Evolutionary conservation across 345 rosid genomes (phyloP).

Genomic region (Schrenkiella parvula): DNA sequence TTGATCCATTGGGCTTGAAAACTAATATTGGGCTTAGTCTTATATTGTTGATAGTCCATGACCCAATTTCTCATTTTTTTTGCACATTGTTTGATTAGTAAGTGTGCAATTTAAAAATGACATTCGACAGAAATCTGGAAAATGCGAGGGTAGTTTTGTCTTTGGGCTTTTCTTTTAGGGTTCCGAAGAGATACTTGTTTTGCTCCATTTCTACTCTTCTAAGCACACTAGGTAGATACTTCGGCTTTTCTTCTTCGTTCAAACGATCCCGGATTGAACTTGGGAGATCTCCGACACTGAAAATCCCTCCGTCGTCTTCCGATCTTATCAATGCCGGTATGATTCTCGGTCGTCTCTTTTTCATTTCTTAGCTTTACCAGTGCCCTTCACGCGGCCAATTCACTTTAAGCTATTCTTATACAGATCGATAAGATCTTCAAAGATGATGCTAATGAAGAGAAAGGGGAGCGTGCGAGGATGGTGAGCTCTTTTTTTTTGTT

Average conservation of each 20-base stretch:
- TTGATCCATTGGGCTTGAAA: neutral
- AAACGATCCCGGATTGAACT: constrained; percentile 9
- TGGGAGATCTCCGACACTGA: constrained; percentile 7
- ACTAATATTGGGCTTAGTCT: neutral
- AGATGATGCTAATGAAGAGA: constrained; percentile 94
- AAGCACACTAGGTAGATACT: neutral
- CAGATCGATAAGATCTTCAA: constrained; percentile 71
- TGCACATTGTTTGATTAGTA: no score
- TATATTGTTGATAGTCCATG: neutral
- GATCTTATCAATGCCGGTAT: constrained; percentile 32
- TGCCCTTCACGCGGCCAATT: neutral
- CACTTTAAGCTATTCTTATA: neutral
- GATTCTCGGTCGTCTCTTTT: neutral
- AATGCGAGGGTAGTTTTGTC: constrained; percentile 17
- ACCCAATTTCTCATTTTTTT: neutral
- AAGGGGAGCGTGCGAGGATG: constrained; percentile 96
- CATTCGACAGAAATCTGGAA: neutral
- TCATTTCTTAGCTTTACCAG: neutral
- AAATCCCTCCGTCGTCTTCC: neutral
- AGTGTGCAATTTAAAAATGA: neutral
- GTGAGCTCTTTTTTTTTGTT: constrained; percentile 36
- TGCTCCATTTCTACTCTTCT: constrained; percentile 8
- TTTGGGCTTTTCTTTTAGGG: constrained; percentile 18
- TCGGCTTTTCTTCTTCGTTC: neutral
- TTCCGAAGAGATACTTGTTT: constrained; percentile 20